Evolutionary conservation across 2,329 filamentous ascomycete genomes (phyloP).

Genomic region (Alternaria triticina): DNA sequence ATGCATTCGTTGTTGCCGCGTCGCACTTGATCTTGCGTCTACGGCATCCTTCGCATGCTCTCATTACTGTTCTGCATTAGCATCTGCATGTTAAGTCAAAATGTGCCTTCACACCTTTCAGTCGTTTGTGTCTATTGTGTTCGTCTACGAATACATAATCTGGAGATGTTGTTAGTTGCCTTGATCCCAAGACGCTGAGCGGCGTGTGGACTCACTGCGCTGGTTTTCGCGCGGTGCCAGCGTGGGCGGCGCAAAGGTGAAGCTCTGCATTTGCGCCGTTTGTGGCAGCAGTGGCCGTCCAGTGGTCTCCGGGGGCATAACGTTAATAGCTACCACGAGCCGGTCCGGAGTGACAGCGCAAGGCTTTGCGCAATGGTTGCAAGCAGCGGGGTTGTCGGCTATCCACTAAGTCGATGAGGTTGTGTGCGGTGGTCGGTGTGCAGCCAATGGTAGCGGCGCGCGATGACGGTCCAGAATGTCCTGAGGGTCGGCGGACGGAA

Average conservation of each 20-base stretch:
- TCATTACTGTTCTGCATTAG: conserved; percentile 73
- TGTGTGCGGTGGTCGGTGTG: conserved; percentile 25
- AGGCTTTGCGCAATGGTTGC: conserved; percentile 27
- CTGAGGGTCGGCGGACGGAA: conserved; percentile 21
- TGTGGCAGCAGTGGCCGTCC: conserved; percentile 70
- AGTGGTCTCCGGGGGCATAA: conserved; percentile 69
- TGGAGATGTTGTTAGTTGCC: conserved; percentile 50
- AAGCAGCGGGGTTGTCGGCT: conserved; percentile 44
- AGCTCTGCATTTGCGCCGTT: conserved; percentile 73
- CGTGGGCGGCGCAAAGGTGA: conserved; percentile 73
- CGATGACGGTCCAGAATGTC: conserved; percentile 30
- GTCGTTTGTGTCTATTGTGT: conserved; percentile 94
- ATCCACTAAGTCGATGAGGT: conserved; percentile 34
- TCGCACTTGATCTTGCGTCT: conserved; percentile 98
- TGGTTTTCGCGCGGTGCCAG: conserved; percentile 75
- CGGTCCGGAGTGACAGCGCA: conserved; percentile 10
- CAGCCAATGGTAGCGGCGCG: conserved; percentile 35
- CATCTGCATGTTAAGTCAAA: conserved; percentile 7
- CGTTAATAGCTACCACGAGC: conserved; percentile 14
- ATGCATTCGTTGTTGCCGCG: conserved; percentile 93
- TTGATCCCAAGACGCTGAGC: background rate
- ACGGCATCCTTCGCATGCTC: conserved; percentile 93
- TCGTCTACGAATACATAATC: conserved; percentile 99
- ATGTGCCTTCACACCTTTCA: conserved; percentile 73
- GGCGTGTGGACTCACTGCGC: conserved; percentile 69